Base-by-base conservation (phyloP, 345 rosid species). In the Euphorbia peplus region DNA sequence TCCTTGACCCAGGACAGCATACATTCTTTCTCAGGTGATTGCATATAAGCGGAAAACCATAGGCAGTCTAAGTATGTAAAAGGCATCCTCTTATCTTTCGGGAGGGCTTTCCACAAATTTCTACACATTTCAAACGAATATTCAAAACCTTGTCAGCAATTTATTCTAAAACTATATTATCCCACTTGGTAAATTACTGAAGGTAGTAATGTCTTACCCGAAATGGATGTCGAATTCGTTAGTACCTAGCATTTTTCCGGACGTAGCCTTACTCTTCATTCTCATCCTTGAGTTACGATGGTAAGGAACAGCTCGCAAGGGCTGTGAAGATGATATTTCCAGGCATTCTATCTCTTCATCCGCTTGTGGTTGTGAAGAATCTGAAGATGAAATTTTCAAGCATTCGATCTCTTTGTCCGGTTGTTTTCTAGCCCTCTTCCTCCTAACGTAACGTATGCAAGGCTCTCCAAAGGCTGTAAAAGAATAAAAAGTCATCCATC, bases 41-140 rank as follows among this genome's bases (percentile, higher is more conserved):
- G 72, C 73, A 30, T 80, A 73, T 90, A 90, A 78, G 70, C 63
- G 32, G 56, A 52, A 70, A 86, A 87, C 89, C 92, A 90, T 30
- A 83, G 69, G 69, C 82, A 69, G 61, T 84, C 90, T 25, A 90
- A 57, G 76, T 69, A 83, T 10, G 81, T 63, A 71, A 87, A 85
- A 46, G 71, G 65, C 64, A 25, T 66, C 66, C 46, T 81, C 79
- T 78, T 79, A 64, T 79, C 82, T 52, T 82, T 83, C 0, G 86
- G 62, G 69, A 90, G 72, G 66, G 72, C 75, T 29, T 63, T 78
- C 89, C 96, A 90, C 32, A 87, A 25, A 44, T 57, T 74, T 63
- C 96, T 90, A 64, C 78, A 69, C 60, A 65, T 50, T 58, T 50
- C 24, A 55, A 35, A 59, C 10, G 67, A 65, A 67, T n/a, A 66